phyloP scores from a whole-genome alignment of 805 yeast species.

The Candida odintsovae region DNA sequence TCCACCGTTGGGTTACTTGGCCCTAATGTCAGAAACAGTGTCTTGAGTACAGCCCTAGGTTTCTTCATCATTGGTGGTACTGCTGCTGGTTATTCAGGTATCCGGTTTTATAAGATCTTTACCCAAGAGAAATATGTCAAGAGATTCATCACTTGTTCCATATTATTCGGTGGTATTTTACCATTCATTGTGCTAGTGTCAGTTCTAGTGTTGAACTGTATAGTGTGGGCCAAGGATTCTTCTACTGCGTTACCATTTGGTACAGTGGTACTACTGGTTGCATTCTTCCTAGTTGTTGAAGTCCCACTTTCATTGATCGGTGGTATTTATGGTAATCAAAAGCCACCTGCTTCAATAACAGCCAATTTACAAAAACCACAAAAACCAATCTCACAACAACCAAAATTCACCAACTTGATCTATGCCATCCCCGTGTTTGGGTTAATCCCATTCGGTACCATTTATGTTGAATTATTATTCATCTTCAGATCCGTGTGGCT shows the following conservation, averaged over 20 bases:
- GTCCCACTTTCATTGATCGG: conserved; percentile 74
- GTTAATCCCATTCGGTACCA: conserved; percentile 68
- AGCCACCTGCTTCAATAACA: conserved; percentile 10
- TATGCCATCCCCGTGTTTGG: conserved; percentile 50
- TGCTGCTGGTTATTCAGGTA: conserved; percentile 68
- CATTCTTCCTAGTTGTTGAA: conserved; percentile 58
- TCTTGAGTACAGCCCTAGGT: conserved; percentile 52
- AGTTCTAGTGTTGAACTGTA: conserved; percentile 52
- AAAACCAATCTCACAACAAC: conserved; percentile 30
- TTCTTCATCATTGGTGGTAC: conserved; percentile 67
- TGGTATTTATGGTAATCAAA: conserved; percentile 46
- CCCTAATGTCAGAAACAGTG: conserved; percentile 63
- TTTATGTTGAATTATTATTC: conserved; percentile 72
- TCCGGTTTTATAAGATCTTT: conserved; percentile 54
- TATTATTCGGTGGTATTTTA: conserved; percentile 42
- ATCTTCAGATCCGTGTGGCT: conserved; percentile 75
- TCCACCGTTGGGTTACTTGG: conserved; percentile 55
- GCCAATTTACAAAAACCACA: conserved; percentile 16
- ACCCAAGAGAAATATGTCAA: conserved; percentile 26
- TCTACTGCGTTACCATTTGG: conserved; percentile 77
- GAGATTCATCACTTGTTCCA: conserved; percentile 23
- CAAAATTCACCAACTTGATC: conserved; percentile 20
- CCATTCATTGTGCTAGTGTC: conserved; percentile 44
- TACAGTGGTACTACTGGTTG: conserved; percentile 55
- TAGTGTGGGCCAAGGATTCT: conserved; percentile 73